A percentile compares a stretch with the other conserved stretches of the same genome.
Conservation (phyloP, 176 grass and related monocot genomes). For the Triticum urartu region DNA sequence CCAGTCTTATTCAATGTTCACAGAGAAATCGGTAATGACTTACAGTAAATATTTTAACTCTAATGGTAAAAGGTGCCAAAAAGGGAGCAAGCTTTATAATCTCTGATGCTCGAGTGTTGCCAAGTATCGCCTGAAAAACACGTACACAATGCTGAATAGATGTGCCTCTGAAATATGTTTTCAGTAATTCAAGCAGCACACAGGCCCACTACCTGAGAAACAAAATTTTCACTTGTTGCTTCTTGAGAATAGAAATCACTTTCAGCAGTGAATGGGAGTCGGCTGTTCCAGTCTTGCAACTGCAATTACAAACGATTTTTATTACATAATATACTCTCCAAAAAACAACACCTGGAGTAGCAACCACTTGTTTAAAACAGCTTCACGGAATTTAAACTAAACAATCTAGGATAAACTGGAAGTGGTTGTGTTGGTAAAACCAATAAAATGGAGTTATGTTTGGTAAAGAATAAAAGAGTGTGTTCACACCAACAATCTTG, state of each 20-base stretch:
- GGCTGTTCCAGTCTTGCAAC: slow-evolving; percentile 98
- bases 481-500: neutral
- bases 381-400: neutral
- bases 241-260: slow-evolving; percentile 94
- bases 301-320: slow-evolving; percentile 41
- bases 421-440: neutral
- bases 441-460: neutral
- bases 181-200: slow-evolving; percentile 33
- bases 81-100: slow-evolving; percentile 93
- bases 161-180: slow-evolving; percentile 24
- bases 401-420: slow-evolving; percentile 5
- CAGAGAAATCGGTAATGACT: slow-evolving; percentile 22
- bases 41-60: slow-evolving; percentile 97
- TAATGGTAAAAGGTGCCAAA: slow-evolving; percentile 86
- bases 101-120: slow-evolving; percentile 87
- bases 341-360: slow-evolving; percentile 16
- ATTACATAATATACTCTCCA: slow-evolving; percentile 18
- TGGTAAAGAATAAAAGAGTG: neutral
- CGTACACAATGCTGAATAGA: slow-evolving; percentile 19
- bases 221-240: slow-evolving; percentile 94
- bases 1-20: neutral
- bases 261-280: slow-evolving; percentile 76
- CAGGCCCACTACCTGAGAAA: slow-evolving; percentile 70
- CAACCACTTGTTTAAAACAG: neutral
- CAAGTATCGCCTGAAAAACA: slow-evolving; percentile 71